A percentile compares a stretch with the other conserved stretches of the same genome.
Evolutionary conservation across 1,139 yeast species (phyloP).

Genomic region (Candida gigantensis): DNA sequence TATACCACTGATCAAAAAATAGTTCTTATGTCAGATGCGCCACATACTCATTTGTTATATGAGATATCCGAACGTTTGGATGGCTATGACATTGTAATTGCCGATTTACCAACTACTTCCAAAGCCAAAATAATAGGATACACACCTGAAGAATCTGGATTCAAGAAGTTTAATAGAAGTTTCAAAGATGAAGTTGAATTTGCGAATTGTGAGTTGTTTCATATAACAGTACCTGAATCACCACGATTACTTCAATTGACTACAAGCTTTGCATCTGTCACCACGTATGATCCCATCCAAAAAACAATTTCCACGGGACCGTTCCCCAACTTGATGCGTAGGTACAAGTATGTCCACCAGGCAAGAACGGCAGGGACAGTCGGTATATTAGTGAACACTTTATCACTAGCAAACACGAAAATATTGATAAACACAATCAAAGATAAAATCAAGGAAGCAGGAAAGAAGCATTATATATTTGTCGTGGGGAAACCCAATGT

Average conservation of each 20-base stretch:
- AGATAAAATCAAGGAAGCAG: slow-evolving; percentile 65
- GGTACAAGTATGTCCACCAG: slow-evolving; percentile 83
- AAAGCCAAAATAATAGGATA: slow-evolving; percentile 46
- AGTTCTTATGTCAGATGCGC: slow-evolving; percentile 69
- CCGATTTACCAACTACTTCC: slow-evolving; percentile 44
- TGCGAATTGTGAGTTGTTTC: slow-evolving; percentile 56
- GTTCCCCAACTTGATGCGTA: slow-evolving; percentile 72
- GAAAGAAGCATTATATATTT: slow-evolving; percentile 88
- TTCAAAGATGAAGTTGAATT: slow-evolving; percentile 27
- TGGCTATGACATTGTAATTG: slow-evolving; percentile 48
- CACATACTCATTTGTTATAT: slow-evolving; percentile 48
- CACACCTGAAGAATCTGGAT: slow-evolving; percentile 17
- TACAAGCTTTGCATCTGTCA: slow-evolving; percentile 61
- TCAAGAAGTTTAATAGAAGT: slow-evolving; percentile 10
- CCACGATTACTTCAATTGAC: slow-evolving; percentile 76
- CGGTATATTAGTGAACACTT: slow-evolving; percentile 87
- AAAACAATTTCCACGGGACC: slow-evolving; percentile 51
- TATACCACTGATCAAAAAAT: slow-evolving; percentile 40
- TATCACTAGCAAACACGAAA: slow-evolving; percentile 74
- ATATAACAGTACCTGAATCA: slow-evolving; percentile 71
- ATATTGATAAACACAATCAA: slow-evolving; percentile 61
- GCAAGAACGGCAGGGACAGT: slow-evolving; percentile 91
- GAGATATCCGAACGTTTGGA: slow-evolving; percentile 35
- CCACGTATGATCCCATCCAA: slow-evolving; percentile 45
- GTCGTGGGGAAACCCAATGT: slow-evolving; percentile 99